Evolutionary conservation across 2,329 filamentous ascomycete genomes (phyloP).

Genomic region (Fusarium praegraminearum): DNA sequence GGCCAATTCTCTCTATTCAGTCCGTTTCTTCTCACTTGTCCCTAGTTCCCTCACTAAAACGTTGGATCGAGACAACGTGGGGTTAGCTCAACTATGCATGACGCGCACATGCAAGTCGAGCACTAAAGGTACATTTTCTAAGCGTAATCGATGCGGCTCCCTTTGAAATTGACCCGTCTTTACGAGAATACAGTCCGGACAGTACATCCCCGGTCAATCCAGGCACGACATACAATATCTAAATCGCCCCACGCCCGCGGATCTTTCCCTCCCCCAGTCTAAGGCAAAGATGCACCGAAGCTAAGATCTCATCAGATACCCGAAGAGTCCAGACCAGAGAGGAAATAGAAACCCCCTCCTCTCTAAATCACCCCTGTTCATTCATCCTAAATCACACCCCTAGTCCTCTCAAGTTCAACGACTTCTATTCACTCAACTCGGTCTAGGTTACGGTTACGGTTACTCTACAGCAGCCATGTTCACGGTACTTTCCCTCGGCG

Average conservation of each 20-base stretch:
- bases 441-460: neutral
- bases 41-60: neutral
- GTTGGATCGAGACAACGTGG: conserved; percentile 5
- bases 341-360: neutral
- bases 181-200: conserved; percentile 30
- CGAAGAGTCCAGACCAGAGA: neutral
- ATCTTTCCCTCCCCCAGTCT: conserved; percentile 5
- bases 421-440: neutral
- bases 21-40: conserved; percentile 2
- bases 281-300: neutral
- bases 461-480: neutral
- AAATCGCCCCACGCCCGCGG: conserved; percentile 23
- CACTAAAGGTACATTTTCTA: neutral
- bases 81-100: conserved; percentile 21
- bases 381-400: neutral
- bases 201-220: conserved; percentile 1
- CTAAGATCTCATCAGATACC: conserved; percentile 17
- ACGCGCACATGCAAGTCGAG: conserved; percentile 40
- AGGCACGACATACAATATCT: conserved; percentile 20
- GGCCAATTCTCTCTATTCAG: neutral
- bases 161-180: conserved; percentile 15
- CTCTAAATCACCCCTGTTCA: neutral
- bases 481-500: conserved; percentile 1
- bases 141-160: conserved; percentile 32
- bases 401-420: neutral